Conservation (phyloP, 164 flowering plant species). For the Chloranthus sessilifolius region DNA sequence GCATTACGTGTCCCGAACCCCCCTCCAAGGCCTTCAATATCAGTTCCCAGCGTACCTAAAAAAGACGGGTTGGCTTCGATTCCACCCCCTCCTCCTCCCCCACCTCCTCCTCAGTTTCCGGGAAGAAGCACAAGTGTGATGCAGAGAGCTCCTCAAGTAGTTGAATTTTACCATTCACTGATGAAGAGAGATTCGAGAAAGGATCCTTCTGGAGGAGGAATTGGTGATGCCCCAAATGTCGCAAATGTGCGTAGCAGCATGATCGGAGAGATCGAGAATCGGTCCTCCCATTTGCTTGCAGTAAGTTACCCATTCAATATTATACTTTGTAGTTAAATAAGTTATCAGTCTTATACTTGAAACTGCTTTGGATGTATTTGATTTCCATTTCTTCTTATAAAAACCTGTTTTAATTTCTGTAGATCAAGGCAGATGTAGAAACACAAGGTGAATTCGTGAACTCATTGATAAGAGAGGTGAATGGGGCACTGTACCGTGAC, state of each 20-base stretch:
- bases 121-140: slow-evolving; percentile 38
- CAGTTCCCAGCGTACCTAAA: slow-evolving; percentile 28
- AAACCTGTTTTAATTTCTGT: too few relatives aligned
- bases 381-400: too few relatives aligned
- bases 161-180: slow-evolving; percentile 86
- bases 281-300: slow-evolving; percentile 90
- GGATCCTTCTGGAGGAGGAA: slow-evolving; percentile 58
- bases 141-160: slow-evolving; percentile 88
- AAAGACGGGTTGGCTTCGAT: slow-evolving; percentile 23
- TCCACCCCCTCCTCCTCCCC: slow-evolving; percentile 64
- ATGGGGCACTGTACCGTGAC: slow-evolving; percentile 58
- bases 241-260: slow-evolving; percentile 77
- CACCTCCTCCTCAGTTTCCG: slow-evolving; percentile 53
- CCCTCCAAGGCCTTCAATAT: slow-evolving; percentile 75
- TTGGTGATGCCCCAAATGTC: slow-evolving; percentile 46
- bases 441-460: slow-evolving; percentile 94
- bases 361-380: too few relatives aligned
- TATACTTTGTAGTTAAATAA: not conserved
- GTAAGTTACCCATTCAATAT: slow-evolving; percentile 43
- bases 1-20: slow-evolving; percentile 78
- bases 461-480: slow-evolving; percentile 78
- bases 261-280: slow-evolving; percentile 94
- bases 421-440: slow-evolving; percentile 95
- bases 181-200: slow-evolving; percentile 87
- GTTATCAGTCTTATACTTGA: too few relatives aligned